Evolutionary conservation across 2,329 filamentous ascomycete species (phyloP), one percentile per base, ranked within the genome.

Genomic region (Ceratocystis huliohia): DNA sequence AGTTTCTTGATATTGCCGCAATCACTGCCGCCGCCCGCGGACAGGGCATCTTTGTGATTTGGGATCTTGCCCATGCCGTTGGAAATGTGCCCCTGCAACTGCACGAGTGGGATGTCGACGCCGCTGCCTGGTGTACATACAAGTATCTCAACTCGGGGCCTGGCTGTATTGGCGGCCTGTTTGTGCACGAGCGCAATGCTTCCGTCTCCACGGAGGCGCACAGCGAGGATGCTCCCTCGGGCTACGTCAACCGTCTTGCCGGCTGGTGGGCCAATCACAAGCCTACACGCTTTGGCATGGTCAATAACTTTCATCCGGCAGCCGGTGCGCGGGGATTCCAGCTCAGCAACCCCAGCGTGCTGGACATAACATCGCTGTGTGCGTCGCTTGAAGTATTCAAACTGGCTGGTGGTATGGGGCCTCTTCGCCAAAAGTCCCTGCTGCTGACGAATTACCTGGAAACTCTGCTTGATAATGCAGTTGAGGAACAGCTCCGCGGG

Each of bases 211-310:
- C 65, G 1, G 30, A 57, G 1, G 72, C 71, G 37, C 73, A 77
- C 20, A 72, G 73, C 7, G 73, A 74, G 1, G 75, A 77, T n/a
- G 68, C 69, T 5, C 15, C 64, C 2, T 57, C 33, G 17, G 69
- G 69, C 41, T 92, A 86, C 72, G 80, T 81, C 17, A 86, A 84
- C 4, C 82, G 91, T 3, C 78, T 96, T 1, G 80, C 84, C 44
- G 92, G 91, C 28, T 96, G 91, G 91, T 96, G 93, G 83, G 91
- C 91, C 64, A 87, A 85, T 65, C 87, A 91, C 76, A 91, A 91
- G 75, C 76, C 78, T 62, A 84, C 84, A 44, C 81, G 91, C 15
- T 96, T 96, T 78, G 80, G 84, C 70, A 96, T 96, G 91, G 84
- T 87, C 66, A 93, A 91, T 75, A 78, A 80, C 67, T 96, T 95